Percentiles rank a stretch among this genome's conserved stretches.
Evolutionary conservation across 768 basidiomycete species (phyloP).

Genomic region (Amanita thiersii): DNA sequence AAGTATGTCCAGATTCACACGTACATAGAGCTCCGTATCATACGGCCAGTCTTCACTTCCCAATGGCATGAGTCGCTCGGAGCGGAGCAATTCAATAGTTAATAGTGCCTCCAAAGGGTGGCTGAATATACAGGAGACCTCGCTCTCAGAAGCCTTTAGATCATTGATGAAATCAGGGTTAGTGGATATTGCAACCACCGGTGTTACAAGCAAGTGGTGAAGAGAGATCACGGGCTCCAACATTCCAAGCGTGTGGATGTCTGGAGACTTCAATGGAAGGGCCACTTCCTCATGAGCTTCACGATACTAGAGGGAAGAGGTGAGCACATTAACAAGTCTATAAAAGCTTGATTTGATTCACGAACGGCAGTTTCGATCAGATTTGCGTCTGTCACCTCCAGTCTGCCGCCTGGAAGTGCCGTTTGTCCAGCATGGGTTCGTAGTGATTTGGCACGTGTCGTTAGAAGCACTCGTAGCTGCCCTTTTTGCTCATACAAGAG

Average conservation of each 20-base stretch:
- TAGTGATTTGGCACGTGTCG: conserved; percentile 73
- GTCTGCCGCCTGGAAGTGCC: conserved; percentile 76
- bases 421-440: conserved; percentile 77
- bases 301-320: conserved; percentile 41
- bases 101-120: conserved; percentile 71
- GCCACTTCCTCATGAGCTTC: conserved; percentile 86
- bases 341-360: conserved; percentile 7
- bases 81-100: conserved; percentile 43
- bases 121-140: conserved; percentile 76
- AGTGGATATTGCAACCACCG: conserved; percentile 66
- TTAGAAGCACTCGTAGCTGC: conserved; percentile 67
- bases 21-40: conserved; percentile 61
- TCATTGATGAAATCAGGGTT: conserved; percentile 39
- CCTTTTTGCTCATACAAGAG: conserved; percentile 68
- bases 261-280: conserved; percentile 47
- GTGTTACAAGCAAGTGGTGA: conserved; percentile 66
- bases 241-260: conserved; percentile 51
- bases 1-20: conserved; percentile 19
- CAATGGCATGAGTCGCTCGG: conserved; percentile 40
- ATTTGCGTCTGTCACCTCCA: conserved; percentile 56
- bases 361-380: conserved; percentile 72
- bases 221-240: conserved; percentile 64
- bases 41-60: conserved; percentile 79
- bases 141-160: conserved; percentile 49
- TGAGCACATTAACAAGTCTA: conserved; percentile 1